Evolutionary conservation across 371 early-diverging fungal genomes (phyloP).

Genomic region (Rhizopus microsporus): DNA sequence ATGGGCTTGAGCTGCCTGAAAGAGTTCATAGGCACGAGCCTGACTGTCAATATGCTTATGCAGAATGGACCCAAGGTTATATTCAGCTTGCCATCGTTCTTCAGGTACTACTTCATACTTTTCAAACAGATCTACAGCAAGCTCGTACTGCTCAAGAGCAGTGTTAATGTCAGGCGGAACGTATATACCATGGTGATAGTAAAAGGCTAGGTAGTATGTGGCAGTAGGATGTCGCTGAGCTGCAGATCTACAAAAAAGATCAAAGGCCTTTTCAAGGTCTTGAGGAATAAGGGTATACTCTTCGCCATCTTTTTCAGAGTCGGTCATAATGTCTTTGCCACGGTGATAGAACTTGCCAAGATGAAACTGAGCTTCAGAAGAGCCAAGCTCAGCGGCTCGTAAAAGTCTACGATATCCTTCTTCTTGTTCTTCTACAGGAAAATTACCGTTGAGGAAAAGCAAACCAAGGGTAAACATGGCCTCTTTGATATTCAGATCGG

Average conservation of each 20-base stretch:
- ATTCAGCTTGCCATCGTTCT: slow-evolving; percentile 45
- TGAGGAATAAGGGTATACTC: slow-evolving; percentile 28
- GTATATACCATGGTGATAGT: slow-evolving; percentile 44
- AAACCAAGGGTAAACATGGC: slow-evolving; percentile 43
- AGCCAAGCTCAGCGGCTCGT: slow-evolving; percentile 33
- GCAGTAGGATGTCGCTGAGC: slow-evolving; percentile 38
- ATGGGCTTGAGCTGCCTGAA: slow-evolving; percentile 30
- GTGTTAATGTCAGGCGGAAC: slow-evolving; percentile 23
- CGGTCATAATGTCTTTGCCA: slow-evolving; percentile 21
- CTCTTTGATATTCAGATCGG: slow-evolving; percentile 32
- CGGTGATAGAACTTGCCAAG: slow-evolving; percentile 39
- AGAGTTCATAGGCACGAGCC: slow-evolving; percentile 27
- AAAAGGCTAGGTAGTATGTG: slow-evolving; percentile 39
- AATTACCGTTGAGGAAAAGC: slow-evolving; percentile 24
- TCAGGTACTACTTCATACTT: slow-evolving; percentile 6
- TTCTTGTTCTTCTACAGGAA: slow-evolving; percentile 29
- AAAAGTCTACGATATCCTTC: slow-evolving; percentile 26
- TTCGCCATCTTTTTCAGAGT: slow-evolving; percentile 10
- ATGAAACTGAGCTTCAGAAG: slow-evolving; percentile 34
- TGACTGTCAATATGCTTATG: slow-evolving; percentile 33
- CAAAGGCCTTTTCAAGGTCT: slow-evolving; percentile 39
- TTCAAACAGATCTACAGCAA: slow-evolving; percentile 28
- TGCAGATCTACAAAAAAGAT: slow-evolving; percentile 41
- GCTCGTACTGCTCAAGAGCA: slow-evolving; percentile 37
- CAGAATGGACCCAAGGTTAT: slow-evolving; percentile 39